phyloP scores from a whole-genome alignment of 257 asterid genomes.

The Penstemon barbatus region DNA sequence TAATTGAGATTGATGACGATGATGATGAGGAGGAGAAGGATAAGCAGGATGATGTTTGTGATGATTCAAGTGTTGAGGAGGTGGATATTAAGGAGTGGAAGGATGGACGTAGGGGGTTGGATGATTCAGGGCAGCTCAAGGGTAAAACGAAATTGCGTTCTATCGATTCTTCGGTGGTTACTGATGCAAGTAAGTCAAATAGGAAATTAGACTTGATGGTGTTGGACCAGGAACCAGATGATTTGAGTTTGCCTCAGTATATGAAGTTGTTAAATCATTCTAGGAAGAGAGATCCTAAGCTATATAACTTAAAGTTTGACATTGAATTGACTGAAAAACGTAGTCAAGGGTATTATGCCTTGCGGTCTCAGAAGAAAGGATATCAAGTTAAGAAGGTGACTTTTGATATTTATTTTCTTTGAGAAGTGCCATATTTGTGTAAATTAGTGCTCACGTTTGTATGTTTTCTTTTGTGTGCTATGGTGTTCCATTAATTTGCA shows the following conservation, averaged over 20 bases:
- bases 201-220: slow-evolving; percentile 34
- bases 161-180: slow-evolving; percentile 40
- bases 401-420: slow-evolving; percentile 4
- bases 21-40: slow-evolving; percentile 34
- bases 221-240: slow-evolving; percentile 30
- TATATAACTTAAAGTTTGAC: slow-evolving; percentile 27
- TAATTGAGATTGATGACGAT: slow-evolving; percentile 42
- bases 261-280: slow-evolving; percentile 31
- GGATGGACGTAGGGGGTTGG: slow-evolving; percentile 33
- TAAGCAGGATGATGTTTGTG: slow-evolving; percentile 22
- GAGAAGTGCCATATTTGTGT: slow-evolving; percentile 8
- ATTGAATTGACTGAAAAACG: slow-evolving; percentile 40
- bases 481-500: slow-evolving; percentile 35
- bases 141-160: slow-evolving; percentile 33
- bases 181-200: slow-evolving; percentile 37
- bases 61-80: slow-evolving; percentile 42
- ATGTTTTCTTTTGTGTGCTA: slow-evolving; percentile 11
- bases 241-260: slow-evolving; percentile 29
- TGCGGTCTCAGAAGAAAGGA: slow-evolving; percentile 45
- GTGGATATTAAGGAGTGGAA: slow-evolving; percentile 28
- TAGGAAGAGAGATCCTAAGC: slow-evolving; percentile 34
- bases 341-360: slow-evolving; percentile 17
- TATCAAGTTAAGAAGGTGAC: slow-evolving; percentile 51
- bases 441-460: slow-evolving; percentile 8
- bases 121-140: slow-evolving; percentile 27